These are phyloP conservation scores for Voacanga thouarsii DNA, from an alignment of 257 asterid species.

Conservation along the genomic window DNA sequence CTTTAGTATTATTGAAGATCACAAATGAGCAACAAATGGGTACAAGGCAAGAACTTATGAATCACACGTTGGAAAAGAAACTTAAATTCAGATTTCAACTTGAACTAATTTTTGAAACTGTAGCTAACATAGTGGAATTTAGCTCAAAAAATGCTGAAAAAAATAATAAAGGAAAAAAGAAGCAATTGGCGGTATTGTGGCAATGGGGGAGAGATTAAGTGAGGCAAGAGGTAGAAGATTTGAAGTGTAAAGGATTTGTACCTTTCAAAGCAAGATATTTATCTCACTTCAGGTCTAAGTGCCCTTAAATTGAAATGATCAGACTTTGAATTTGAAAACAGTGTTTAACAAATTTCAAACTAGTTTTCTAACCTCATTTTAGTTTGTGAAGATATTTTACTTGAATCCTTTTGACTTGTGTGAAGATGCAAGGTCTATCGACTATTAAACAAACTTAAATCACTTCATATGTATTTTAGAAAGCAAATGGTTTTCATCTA, in stretches of 20 bases:
- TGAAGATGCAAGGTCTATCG: neutral
- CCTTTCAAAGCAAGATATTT: neutral
- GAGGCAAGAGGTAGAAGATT: no score
- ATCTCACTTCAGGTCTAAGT: neutral
- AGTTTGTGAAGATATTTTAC: neutral
- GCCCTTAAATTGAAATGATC: neutral
- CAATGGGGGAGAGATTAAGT: no score
- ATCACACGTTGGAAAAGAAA: neutral
- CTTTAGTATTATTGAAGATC: no score
- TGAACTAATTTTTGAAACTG: neutral
- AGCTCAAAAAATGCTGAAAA: neutral
- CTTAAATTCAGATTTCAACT: neutral
- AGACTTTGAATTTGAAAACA: neutral
- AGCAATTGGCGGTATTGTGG: no score
- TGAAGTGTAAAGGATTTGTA: neutral
- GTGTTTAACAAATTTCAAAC: neutral
- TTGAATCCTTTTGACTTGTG: neutral
- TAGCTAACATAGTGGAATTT: neutral
- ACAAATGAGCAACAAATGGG: neutral
- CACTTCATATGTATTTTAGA: neutral
- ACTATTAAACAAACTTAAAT: no score
- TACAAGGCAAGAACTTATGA: neutral
- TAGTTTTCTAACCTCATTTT: neutral
- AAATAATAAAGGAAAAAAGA: no score
- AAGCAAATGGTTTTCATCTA: neutral